Percentiles rank a stretch among this genome's conserved stretches.
These are phyloP conservation scores for Clavaria fumosa DNA, from an alignment of 768 basidiomycete genomes.

Conservation along the genomic window DNA sequence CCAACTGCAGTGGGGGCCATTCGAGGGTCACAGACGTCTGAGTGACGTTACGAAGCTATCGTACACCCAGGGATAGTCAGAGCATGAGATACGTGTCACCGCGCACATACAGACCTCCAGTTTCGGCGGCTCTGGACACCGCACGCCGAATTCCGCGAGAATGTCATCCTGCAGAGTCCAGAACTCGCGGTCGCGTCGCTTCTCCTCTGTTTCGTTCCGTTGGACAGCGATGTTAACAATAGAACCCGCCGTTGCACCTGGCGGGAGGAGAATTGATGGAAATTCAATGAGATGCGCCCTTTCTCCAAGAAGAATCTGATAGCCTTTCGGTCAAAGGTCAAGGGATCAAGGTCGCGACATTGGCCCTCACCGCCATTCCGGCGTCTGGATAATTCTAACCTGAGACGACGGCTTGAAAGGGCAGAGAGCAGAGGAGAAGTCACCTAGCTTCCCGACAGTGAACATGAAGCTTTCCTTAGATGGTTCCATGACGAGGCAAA, in stretches of 20 bases:
- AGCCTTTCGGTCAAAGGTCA: background rate
- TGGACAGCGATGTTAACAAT: constrained; percentile 95
- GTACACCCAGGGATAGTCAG: no score
- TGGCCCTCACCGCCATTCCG: constrained; percentile 68
- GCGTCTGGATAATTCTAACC: constrained; percentile 40
- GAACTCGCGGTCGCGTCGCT: constrained; percentile 67
- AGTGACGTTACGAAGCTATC: constrained; percentile 77
- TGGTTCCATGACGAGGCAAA: constrained; percentile 15
- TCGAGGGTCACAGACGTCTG: constrained; percentile 96
- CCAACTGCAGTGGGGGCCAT: constrained; percentile 80
- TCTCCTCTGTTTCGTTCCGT: constrained; percentile 75
- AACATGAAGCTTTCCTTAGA: constrained; percentile 67
- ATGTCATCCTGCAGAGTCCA: constrained; percentile 76
- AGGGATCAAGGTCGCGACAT: background rate
- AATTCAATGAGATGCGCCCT: constrained; percentile 96
- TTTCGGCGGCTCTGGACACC: constrained; percentile 53
- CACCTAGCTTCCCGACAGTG: constrained; percentile 91
- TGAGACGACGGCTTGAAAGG: constrained; percentile 3
- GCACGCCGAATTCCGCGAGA: constrained; percentile 51
- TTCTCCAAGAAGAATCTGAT: constrained; percentile 87
- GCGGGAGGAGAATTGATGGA: constrained; percentile 86
- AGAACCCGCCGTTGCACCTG: constrained; percentile 83
- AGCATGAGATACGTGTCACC: no score
- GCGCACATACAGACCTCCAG: constrained; percentile 52
- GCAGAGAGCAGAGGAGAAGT: constrained; percentile 14